Evolutionary conservation across 1,139 yeast genomes (phyloP).

Genomic region (Pichia sp.): DNA sequence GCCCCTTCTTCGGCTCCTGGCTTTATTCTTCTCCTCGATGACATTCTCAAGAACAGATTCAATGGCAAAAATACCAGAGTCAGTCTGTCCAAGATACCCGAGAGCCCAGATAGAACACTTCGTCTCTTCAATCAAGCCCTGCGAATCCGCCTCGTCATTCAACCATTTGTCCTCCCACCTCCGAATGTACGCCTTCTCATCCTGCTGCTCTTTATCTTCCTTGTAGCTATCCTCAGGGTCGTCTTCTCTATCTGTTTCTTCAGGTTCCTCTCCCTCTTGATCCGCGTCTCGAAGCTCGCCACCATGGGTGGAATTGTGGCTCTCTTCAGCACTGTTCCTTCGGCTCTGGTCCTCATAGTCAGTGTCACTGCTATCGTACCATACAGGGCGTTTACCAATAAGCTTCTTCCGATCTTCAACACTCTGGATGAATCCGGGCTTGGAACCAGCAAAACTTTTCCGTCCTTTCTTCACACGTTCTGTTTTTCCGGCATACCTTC

Average conservation of each 20-base stretch:
- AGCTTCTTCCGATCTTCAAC: background rate
- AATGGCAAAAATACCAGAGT: slow-evolving; percentile 6
- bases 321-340: background rate
- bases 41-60: slow-evolving; percentile 3
- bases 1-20: background rate
- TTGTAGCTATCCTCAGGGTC: background rate
- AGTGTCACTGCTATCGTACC: background rate
- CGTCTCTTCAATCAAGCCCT: slow-evolving; percentile 2
- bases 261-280: too few species aligned
- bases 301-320: too few species aligned
- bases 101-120: slow-evolving; percentile 7
- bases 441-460: background rate
- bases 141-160: slow-evolving; percentile 4
- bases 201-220: background rate
- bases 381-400: background rate
- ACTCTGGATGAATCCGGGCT: background rate
- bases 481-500: background rate
- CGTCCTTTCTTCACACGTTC: background rate
- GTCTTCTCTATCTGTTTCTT: background rate
- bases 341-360: background rate
- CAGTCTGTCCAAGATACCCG: slow-evolving; percentile 8
- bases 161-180: slow-evolving; percentile 9
- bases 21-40: background rate
- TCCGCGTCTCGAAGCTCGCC: too few species aligned
- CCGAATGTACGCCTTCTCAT: background rate